phyloP scores from a whole-genome alignment of 345 rosid species.

The Mercurialis annua region DNA sequence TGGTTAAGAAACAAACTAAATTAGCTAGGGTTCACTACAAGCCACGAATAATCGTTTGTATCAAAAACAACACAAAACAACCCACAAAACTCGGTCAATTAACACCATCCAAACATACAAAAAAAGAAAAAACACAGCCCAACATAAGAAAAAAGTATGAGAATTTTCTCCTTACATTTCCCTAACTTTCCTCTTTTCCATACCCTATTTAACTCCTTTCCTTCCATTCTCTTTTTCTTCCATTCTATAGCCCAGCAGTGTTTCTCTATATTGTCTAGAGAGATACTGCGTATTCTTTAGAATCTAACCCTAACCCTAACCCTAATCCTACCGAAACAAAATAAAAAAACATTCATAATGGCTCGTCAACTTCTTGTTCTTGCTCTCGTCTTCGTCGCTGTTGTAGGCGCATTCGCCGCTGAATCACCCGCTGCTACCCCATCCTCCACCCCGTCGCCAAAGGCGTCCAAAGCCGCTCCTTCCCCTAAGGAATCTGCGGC shows the following conservation, averaged over 20 bases:
- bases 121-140: neutral
- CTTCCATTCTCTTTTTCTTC: neutral
- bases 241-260: conserved; percentile 24
- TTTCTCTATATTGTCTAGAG: conserved; percentile 23
- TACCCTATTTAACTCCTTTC: conserved; percentile 3
- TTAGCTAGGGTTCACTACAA: too few species aligned
- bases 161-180: conserved; percentile 1
- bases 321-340: too few species aligned
- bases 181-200: conserved; percentile 10
- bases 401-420: conserved; percentile 27
- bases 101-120: neutral
- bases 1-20: too few species aligned
- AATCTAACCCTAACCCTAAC: too few species aligned
- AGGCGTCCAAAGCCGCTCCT: neutral
- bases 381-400: conserved; percentile 27
- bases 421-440: conserved; percentile 17
- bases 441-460: neutral
- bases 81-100: conserved; percentile 24
- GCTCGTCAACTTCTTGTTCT: conserved; percentile 25
- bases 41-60: neutral
- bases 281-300: conserved; percentile 20
- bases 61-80: too few species aligned
- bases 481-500: neutral
- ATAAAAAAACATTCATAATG: conserved; percentile 13
- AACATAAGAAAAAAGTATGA: too few species aligned